Base-by-base conservation (phyloP, 768 basidiomycete species). In the Mycena floridula region DNA sequence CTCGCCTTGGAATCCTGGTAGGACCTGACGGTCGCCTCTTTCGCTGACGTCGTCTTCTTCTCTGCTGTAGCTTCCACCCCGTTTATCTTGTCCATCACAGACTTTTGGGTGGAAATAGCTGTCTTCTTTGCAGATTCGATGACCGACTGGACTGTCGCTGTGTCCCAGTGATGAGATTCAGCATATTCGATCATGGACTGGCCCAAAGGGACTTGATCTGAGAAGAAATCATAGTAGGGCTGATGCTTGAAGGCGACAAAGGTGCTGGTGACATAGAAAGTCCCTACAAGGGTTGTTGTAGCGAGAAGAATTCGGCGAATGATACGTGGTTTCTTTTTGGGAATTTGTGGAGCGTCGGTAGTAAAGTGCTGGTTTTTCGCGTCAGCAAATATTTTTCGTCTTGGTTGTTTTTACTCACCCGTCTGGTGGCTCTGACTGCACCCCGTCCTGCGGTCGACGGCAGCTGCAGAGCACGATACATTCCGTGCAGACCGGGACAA, bases 151-250 rank as follows among this genome's bases (percentile, higher is more conserved):
- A 79, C 47, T 25, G 89, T 88, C 48, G 89, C 64, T 5, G 72
- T 76, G 54, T 93, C 87, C 88, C 89, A 93, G 12, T 80, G 74
- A 45, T 81, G 69, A 23, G 75, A 70, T 56, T 96, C 90, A 8
- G 85, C 87, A 56, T 81, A 91, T 47, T 93, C 85, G 30, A 94
- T 70, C 62, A 94, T 71, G 15, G 76, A 58, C 50, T 84, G 76
- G 23, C 82, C 92, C 28, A 89, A 72, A 2, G 94, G 94, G 43
- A 93, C 80, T 35, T 77, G 71, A 54, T 83, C 78, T 45, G 81
- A 74, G 71, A 96, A 96, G 59, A 95, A 74, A 52, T 94, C 86
- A 58, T 87, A 82, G 69, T 94, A 96, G 2, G 69, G 61, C 52
- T 82, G 84, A 62, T 77, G 82, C 55, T 85, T 76, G 68, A 86